Evolutionary conservation across 2,329 filamentous ascomycete genomes (phyloP).

Genomic region (Claviceps paspali): DNA sequence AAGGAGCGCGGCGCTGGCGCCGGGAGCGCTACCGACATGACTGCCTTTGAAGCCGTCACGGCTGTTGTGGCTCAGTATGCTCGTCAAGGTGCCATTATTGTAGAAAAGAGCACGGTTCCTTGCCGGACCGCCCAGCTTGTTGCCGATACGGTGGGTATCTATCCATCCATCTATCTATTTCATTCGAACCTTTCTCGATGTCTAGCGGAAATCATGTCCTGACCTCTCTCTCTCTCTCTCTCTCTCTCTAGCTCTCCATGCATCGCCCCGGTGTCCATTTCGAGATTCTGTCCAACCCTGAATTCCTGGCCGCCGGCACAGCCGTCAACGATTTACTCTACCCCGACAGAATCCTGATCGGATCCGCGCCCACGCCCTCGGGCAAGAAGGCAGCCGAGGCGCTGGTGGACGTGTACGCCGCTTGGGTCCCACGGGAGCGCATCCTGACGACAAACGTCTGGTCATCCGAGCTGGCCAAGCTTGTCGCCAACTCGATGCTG

Average conservation of each 20-base stretch:
- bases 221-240: no score
- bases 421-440: conserved; percentile 51
- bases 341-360: conserved; percentile 63
- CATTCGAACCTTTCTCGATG: no score
- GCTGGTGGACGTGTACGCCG: conserved; percentile 50
- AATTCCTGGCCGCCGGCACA: conserved; percentile 67
- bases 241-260: conserved; percentile 29
- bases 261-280: conserved; percentile 50
- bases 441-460: conserved; percentile 62
- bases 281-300: conserved; percentile 67
- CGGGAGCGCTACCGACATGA: conserved; percentile 58
- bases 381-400: conserved; percentile 48
- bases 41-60: conserved; percentile 54
- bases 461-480: conserved; percentile 66
- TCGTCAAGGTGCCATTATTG: conserved; percentile 53
- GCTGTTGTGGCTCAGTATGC: conserved; percentile 52
- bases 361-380: conserved; percentile 43
- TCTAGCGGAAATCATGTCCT: neutral
- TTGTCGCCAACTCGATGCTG: conserved; percentile 66
- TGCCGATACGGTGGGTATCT: conserved; percentile 44
- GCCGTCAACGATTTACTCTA: conserved; percentile 55
- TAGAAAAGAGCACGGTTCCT: conserved; percentile 72
- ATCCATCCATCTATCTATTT: no score
- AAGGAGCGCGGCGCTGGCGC: conserved; percentile 56
- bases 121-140: conserved; percentile 59